Evolutionary conservation across 106 monocot genomes (phyloP), one percentile per base, ranked within the genome.

Genomic region (Chionographis japonica): DNA sequence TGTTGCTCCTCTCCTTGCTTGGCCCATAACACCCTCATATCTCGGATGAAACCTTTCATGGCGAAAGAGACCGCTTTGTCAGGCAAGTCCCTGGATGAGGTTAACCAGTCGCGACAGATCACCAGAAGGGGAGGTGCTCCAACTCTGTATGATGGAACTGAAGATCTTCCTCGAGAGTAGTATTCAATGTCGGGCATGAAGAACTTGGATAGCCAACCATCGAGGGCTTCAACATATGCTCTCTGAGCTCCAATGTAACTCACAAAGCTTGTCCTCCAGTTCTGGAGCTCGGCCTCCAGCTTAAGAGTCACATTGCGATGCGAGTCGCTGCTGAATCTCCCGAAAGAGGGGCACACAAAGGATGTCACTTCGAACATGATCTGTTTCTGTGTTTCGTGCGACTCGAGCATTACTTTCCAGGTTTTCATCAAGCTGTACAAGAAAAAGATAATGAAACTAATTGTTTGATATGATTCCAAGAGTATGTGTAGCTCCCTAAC

Each of bases 1-100:
- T 80, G 86, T 59, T 93, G 98, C 67, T 99, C 98, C 58, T 90
- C 87, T 4, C 81, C 87, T 71, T 99, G 98, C 68, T 93, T 99
- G 14, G 74, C 72, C 81, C 85, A 88, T 61, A 99, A 66, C 58
- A 88, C 62, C 65, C 83, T 85, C 40, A 83, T 56, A 12, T 83
- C 84, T 36, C 77, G 80, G 53, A 80, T 52, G 54, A 99, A 93
- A 35, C 69, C 72, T 79, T 82, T 93, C 77, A 90, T 85, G 18
- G 93, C 66, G 52, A 55, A 58, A 15, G 65, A 61, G 9, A 99
- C 93, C 1, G 77, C 19, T 38, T 72, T 79, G 41, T 93, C 90
- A 0, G 83, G 93, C 15, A 99, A 73, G 58, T 71, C 90, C 38
- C 54, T 75, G 19, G 81, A 65, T 37, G 83, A 75, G 50, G 39